A percentile compares a stretch with the other conserved stretches of the same genome.
These are phyloP conservation scores for Bryoglossum gracile DNA, from an alignment of 495 filamentous ascomycete genomes.

Conservation along the genomic window DNA sequence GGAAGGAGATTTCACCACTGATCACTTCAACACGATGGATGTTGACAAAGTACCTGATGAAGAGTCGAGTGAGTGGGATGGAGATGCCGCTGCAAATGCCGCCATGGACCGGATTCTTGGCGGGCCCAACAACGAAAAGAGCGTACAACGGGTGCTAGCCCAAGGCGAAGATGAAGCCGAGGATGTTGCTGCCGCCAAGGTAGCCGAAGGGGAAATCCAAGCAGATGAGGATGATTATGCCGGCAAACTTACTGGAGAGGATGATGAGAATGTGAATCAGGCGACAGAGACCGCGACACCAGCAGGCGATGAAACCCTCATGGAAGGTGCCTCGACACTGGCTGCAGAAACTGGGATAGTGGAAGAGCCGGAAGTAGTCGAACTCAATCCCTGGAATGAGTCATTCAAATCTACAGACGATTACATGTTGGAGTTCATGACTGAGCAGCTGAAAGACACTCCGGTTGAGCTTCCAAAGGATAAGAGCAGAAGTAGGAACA, in stretches of 20 bases:
- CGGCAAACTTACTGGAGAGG: too few species aligned
- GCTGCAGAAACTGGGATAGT: conserved; percentile 11
- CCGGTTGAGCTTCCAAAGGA: conserved; percentile 72
- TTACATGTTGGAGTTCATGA: conserved; percentile 74
- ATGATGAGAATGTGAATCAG: too few species aligned
- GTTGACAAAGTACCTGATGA: conserved; percentile 56
- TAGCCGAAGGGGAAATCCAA: conserved; percentile 84
- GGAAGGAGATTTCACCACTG: conserved; percentile 96
- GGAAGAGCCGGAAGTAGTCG: conserved; percentile 36
- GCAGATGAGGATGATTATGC: conserved; percentile 82
- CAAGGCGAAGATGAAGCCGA: conserved; percentile 90
- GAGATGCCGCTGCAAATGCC: conserved; percentile 57
- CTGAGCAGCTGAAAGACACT: conserved; percentile 68
- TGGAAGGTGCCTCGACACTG: conserved; percentile 23
- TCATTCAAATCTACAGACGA: conserved; percentile 64
- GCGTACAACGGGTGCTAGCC: conserved; percentile 60
- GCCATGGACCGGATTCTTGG: conserved; percentile 87
- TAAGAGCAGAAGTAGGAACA: conserved; percentile 65
- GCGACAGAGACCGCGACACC: conserved; percentile 37
- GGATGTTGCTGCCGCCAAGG: conserved; percentile 78
- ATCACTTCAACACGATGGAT: conserved; percentile 82
- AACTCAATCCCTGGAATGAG: conserved; percentile 49
- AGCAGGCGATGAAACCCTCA: conserved; percentile 30
- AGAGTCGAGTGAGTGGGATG: conserved; percentile 50
- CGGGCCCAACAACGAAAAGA: conserved; percentile 38